These are phyloP conservation scores for Schizothecium vesticola DNA, from an alignment of 495 filamentous ascomycete genomes.

Conservation along the genomic window DNA sequence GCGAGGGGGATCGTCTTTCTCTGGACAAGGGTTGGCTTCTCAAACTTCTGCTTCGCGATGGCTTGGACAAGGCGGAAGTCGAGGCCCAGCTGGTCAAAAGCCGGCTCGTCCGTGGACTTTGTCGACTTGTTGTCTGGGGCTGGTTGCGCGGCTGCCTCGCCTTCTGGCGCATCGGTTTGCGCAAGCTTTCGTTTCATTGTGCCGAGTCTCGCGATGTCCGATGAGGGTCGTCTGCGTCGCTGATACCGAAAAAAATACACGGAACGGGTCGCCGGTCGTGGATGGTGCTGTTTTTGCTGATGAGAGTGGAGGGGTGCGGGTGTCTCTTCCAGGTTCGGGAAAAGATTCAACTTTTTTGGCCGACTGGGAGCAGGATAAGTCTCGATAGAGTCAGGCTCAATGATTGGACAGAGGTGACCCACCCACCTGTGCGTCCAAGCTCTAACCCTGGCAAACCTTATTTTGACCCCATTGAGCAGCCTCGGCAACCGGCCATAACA, in stretches of 20 bases:
- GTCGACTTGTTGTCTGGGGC: not conserved
- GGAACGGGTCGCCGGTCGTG: not conserved
- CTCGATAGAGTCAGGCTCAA: not conserved
- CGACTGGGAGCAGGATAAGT: not conserved
- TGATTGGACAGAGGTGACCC: constrained; percentile 8
- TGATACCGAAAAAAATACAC: not conserved
- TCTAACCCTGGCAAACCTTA: constrained; percentile 16
- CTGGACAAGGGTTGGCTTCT: constrained; percentile 80
- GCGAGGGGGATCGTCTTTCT: constrained; percentile 81
- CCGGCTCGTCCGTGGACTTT: constrained; percentile 15
- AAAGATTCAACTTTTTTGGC: not conserved
- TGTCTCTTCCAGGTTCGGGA: not conserved
- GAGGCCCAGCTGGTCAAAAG: constrained; percentile 60
- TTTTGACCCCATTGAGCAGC: constrained; percentile 10
- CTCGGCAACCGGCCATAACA: not conserved
- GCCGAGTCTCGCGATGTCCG: not conserved
- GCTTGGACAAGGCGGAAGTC: constrained; percentile 83
- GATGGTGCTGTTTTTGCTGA: not conserved
- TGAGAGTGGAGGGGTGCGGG: constrained; percentile 3
- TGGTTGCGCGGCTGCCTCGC: constrained; percentile 10
- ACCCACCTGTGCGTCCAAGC: constrained; percentile 6
- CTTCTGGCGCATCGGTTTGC: constrained; percentile 42
- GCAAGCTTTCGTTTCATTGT: constrained; percentile 54
- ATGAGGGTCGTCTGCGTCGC: not conserved
- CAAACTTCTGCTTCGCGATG: constrained; percentile 75